Percentiles rank a stretch among this genome's conserved stretches.
Evolutionary conservation across 129 eudicot genomes (phyloP).

Genomic region (Tagetes erecta): DNA sequence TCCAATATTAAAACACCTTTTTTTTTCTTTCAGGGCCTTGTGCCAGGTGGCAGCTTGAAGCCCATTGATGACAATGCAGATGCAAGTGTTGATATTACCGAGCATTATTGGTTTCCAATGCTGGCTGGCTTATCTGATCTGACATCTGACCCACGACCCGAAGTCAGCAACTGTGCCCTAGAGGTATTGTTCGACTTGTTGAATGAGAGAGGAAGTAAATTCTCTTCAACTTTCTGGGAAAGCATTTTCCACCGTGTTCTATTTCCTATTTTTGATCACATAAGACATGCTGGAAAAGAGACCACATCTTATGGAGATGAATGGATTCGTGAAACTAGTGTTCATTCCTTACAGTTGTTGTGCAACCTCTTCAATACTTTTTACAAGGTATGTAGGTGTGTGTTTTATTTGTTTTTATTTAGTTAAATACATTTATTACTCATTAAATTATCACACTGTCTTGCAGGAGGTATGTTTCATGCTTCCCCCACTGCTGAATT

Average conservation of each 20-base stretch:
- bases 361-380: constrained; percentile 95
- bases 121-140: constrained; percentile 95
- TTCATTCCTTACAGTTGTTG: constrained; percentile 87
- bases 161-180: constrained; percentile 94
- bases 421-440: neutral
- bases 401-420: neutral
- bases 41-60: constrained; percentile 90
- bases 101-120: constrained; percentile 99
- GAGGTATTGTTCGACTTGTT: constrained; percentile 95
- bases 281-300: constrained; percentile 86
- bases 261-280: constrained; percentile 93
- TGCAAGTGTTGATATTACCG: constrained; percentile 73
- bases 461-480: constrained; percentile 92
- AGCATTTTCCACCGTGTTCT: constrained; percentile 82
- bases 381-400: constrained; percentile 68
- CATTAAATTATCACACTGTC: constrained; percentile 13
- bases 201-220: constrained; percentile 92
- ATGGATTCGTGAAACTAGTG: constrained; percentile 81
- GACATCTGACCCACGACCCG: constrained; percentile 88
- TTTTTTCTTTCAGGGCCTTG: constrained; percentile 67
- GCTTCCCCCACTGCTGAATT: constrained; percentile 84
- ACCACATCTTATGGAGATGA: constrained; percentile 61
- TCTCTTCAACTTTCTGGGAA: constrained; percentile 90
- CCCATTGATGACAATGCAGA: constrained; percentile 69
- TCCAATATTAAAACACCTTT: constrained; percentile 8